These are phyloP conservation scores for Aspergillus luchuensis DNA, from an alignment of 2,329 filamentous ascomycete genomes.

Conservation along the genomic window DNA sequence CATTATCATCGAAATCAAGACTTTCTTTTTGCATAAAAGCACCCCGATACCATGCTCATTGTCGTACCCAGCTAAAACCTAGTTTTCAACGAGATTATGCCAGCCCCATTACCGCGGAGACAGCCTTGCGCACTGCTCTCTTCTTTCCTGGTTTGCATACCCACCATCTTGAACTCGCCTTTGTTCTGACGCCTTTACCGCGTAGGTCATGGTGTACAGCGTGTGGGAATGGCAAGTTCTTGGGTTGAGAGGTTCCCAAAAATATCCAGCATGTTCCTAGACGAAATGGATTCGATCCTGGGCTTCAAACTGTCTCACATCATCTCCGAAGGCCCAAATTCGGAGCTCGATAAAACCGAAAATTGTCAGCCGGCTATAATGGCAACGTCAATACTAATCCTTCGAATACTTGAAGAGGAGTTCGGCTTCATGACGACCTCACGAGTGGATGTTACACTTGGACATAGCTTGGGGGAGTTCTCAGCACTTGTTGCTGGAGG, in stretches of 20 bases:
- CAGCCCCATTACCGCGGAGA: constrained; percentile 9
- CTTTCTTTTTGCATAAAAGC: constrained; percentile 6
- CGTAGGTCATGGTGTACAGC: constrained; percentile 82
- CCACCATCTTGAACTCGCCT: neutral
- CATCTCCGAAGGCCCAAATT: constrained; percentile 78
- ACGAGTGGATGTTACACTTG: constrained; percentile 78
- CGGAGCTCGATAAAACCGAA: constrained; percentile 74
- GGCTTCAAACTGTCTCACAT: constrained; percentile 73
- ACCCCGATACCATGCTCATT: constrained; percentile 3
- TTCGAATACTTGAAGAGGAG: constrained; percentile 81
- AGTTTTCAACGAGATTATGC: constrained; percentile 7
- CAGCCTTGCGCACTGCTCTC: constrained; percentile 45
- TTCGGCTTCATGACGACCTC: constrained; percentile 74
- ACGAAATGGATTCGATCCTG: constrained; percentile 81
- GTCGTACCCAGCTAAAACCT: neutral
- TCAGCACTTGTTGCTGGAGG: constrained; percentile 84
- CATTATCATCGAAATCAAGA: constrained; percentile 8
- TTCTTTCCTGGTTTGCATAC: constrained; percentile 49
- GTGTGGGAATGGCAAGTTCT: constrained; percentile 80
- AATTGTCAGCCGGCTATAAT: constrained; percentile 96
- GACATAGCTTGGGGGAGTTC: constrained; percentile 92
- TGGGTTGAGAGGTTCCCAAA: constrained; percentile 85
- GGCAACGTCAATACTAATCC: constrained; percentile 87
- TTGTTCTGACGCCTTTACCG: constrained; percentile 17
- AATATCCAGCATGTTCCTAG: constrained; percentile 73